These are phyloP conservation scores for Solanum habrochaites DNA, from an alignment of 257 asterid species.

Conservation along the genomic window DNA sequence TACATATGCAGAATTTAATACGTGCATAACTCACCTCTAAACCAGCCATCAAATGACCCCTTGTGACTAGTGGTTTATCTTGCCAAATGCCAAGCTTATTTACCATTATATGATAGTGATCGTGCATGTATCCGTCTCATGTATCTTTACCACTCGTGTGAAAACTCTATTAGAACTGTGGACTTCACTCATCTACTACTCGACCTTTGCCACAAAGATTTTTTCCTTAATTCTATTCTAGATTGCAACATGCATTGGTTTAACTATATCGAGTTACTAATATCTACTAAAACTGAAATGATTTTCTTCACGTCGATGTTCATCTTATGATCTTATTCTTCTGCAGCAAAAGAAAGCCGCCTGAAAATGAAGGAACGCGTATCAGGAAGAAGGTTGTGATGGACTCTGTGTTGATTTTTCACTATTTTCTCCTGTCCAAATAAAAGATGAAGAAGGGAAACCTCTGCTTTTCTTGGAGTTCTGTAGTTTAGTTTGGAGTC, in stretches of 20 bases:
- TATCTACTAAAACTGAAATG: background rate
- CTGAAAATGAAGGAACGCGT: constrained; percentile 25
- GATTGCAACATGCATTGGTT: background rate
- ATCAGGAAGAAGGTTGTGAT: constrained; percentile 2
- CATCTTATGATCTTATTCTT: background rate
- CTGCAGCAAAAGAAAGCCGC: constrained; percentile 70
- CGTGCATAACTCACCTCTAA: background rate
- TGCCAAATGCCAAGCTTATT: background rate
- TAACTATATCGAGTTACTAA: background rate
- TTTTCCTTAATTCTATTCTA: background rate
- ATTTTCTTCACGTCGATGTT: background rate
- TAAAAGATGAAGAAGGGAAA: constrained; percentile 10
- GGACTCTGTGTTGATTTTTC: constrained; percentile 23
- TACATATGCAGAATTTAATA: background rate
- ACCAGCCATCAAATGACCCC: background rate
- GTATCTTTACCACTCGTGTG: background rate
- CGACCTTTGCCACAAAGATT: background rate
- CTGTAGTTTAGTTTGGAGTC: constrained; percentile 30
- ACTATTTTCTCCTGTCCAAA: background rate
- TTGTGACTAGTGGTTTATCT: background rate
- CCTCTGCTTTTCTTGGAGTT: constrained; percentile 4
- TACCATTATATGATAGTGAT: background rate
- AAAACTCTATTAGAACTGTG: background rate
- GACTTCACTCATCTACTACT: background rate
- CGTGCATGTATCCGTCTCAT: background rate